Conservation (phyloP, 257 asterid species). For the Solanum arcanum region DNA sequence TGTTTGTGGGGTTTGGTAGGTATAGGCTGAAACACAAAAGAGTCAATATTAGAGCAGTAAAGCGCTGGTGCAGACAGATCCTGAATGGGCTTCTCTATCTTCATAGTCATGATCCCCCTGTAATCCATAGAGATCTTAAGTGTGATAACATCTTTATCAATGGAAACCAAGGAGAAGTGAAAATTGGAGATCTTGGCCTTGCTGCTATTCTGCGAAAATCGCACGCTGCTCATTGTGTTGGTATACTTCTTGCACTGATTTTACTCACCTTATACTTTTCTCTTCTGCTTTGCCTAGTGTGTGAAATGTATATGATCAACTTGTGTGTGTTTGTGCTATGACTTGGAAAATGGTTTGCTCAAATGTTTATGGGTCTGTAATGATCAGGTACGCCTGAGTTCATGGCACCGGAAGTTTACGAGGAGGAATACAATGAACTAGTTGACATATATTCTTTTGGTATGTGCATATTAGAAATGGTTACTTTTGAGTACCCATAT, state of each 20-base stretch:
- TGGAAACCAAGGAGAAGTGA: slow-evolving; percentile 51
- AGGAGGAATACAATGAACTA: slow-evolving; percentile 45
- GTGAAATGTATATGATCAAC: background rate
- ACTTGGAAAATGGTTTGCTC: background rate
- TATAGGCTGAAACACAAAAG: slow-evolving; percentile 38
- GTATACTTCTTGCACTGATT: slow-evolving; percentile 5
- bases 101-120: slow-evolving; percentile 49
- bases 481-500: slow-evolving; percentile 42
- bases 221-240: slow-evolving; percentile 47
- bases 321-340: background rate
- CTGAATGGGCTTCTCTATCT: slow-evolving; percentile 40
- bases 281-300: background rate
- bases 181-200: slow-evolving; percentile 48
- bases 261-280: background rate
- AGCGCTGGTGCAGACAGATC: slow-evolving; percentile 51
- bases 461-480: slow-evolving; percentile 47
- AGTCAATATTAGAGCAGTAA: slow-evolving; percentile 44
- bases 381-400: slow-evolving; percentile 42
- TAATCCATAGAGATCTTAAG: slow-evolving; percentile 50
- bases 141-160: slow-evolving; percentile 44
- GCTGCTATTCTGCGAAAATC: slow-evolving; percentile 43
- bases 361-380: background rate
- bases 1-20: slow-evolving; percentile 6
- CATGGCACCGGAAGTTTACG: slow-evolving; percentile 53
- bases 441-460: slow-evolving; percentile 49